These are phyloP conservation scores for Blastobotrys capitulatus DNA, from an alignment of 1,139 yeast genomes.

Conservation along the genomic window DNA sequence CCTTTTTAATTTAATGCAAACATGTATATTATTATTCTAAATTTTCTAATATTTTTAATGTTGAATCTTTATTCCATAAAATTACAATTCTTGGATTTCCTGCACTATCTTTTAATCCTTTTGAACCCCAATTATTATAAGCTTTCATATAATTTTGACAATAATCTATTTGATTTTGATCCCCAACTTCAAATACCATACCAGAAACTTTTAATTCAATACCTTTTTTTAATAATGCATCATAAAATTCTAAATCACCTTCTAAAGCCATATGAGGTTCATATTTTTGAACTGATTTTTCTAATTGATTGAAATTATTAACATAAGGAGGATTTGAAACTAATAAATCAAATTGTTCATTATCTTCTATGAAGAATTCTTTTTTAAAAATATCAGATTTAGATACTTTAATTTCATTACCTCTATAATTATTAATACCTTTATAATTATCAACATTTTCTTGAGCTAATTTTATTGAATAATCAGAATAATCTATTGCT, in stretches of 20 bases:
- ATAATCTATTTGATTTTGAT: constrained; percentile 31
- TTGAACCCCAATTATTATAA: constrained; percentile 26
- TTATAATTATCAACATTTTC: constrained; percentile 37
- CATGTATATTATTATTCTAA: not conserved
- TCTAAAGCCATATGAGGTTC: constrained; percentile 77
- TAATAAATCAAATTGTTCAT: constrained; percentile 42
- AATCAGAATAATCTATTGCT: constrained; percentile 57
- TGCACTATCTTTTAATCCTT: constrained; percentile 31
- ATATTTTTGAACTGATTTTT: constrained; percentile 56
- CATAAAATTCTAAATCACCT: constrained; percentile 71
- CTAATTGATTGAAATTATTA: constrained; percentile 40
- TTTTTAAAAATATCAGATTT: not conserved
- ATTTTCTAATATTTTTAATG: not conserved
- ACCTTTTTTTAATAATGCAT: constrained; percentile 45
- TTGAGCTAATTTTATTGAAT: constrained; percentile 48
- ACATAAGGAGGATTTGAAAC: constrained; percentile 92
- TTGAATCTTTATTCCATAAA: constrained; percentile 28
- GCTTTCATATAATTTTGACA: constrained; percentile 14
- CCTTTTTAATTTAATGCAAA: no score
- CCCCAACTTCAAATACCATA: constrained; percentile 44
- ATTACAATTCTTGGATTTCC: constrained; percentile 34
- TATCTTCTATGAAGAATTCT: not conserved
- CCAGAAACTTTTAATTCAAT: constrained; percentile 38
- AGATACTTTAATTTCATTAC: not conserved
- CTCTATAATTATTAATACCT: not conserved